These are phyloP conservation scores for Sporobolomyces phaffii DNA, from an alignment of 768 basidiomycete species.

Conservation along the genomic window DNA sequence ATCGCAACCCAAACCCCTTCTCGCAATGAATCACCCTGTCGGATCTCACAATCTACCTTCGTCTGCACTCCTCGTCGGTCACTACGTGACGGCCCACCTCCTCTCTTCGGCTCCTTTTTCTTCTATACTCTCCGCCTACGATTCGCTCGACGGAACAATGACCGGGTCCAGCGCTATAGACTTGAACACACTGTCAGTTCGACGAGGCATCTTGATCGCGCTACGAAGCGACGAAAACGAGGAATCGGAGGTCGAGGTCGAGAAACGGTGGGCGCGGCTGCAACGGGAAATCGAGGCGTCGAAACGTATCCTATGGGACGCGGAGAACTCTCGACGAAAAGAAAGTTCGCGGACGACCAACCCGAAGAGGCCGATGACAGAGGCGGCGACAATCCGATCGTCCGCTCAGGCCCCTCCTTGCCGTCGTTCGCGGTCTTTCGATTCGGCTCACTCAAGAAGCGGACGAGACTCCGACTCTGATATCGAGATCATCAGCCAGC, in stretches of 20 bases:
- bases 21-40: not conserved
- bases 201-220: no score
- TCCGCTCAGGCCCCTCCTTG: not conserved
- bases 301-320: no score
- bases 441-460: not conserved
- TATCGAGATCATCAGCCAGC: not conserved
- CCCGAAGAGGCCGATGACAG: not conserved
- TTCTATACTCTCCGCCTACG: not conserved
- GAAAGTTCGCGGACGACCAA: no score
- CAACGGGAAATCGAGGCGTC: no score
- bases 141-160: no score
- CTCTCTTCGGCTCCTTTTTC: not conserved
- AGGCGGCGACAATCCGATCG: not conserved
- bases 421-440: not conserved
- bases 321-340: no score
- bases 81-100: not conserved
- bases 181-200: no score
- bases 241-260: not conserved
- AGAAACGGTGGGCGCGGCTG: not conserved
- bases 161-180: no score
- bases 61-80: not conserved
- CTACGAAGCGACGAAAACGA: not conserved
- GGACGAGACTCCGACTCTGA: not conserved
- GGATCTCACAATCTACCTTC: not conserved
- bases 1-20: not conserved